Base-by-base conservation (phyloP, 805 yeast species). In the Huiozyma naganishii region DNA sequence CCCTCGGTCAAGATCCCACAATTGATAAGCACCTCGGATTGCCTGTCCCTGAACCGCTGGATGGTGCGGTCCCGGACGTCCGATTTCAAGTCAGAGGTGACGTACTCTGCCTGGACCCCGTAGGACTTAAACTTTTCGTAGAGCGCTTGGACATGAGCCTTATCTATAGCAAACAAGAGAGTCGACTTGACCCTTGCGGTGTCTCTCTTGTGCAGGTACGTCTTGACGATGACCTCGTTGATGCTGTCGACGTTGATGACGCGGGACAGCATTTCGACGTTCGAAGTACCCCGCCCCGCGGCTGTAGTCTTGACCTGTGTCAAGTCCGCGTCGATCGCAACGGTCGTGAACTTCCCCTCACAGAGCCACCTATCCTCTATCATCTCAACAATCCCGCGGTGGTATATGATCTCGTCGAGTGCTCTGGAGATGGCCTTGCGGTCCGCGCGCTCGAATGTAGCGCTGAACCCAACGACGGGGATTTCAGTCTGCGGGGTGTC, bases 1-100 rank as follows among this genome's bases (percentile, higher is more conserved):
- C 97, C 97, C 59, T 89, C 97, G 0, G 95, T 89, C 52, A 90
- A 81, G 6, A 89, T 85, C 12, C 83, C 86, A 58, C 95, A 92
- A 56, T 90, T 90, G 65, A 92, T 73, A 29, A 89, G 62, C 0
- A 90, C 94, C 5, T 80, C 76, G 13, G 85, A 69, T 11, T 70
- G 57, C 0, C 92, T 88, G 0, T 63, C 52, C 47, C 70, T 72
- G 57, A 89, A 90, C 32, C 74, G 79, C 6, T 66, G 61, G 2
- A 88, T 62, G 0, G 77, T 68, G 2, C 59, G 54, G 11, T 65
- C 71, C 36, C 97, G 67, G 36, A 73, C 77, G 6, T 58, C 55
- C 13, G 66, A 62, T 5, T 68, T 67, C 1, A 95, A 84, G 10
- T 67, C 69, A 0, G 92, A 84, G 0, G 88, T 77, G 0, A 88